Base-by-base conservation (phyloP, 805 yeast species). In the Suhomyces canberraensis region DNA sequence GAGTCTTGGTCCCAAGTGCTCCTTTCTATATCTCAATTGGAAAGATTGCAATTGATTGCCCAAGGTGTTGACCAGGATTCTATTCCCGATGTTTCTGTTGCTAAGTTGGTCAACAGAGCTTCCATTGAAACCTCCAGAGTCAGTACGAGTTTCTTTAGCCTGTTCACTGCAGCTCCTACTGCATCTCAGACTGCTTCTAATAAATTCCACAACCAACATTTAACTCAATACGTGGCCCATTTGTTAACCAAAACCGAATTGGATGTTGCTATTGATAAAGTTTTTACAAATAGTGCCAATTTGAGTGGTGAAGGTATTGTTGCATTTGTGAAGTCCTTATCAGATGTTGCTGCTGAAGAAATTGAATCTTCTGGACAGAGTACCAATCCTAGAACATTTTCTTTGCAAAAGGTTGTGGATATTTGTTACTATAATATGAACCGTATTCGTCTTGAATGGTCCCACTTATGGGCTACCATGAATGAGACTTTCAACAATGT, bases 351-450 rank as follows among this genome's bases (percentile, higher is more conserved):
- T 0, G 67, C 78, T 28, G 97, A 90, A 52, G 99, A 93, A 59
- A 88, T 93, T 43, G 89, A 85, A 44, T 83, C 95, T 0, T 84
- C 95, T 1, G 90, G 89, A 5, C 79, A 79, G 52, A 81, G 90
- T 29, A 69, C 75, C 5, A 79, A 86, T 43, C 98, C 98, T 25
- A 73, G 98, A 57, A 82, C 88, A 63, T 95, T 87, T 56, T 86
- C 98, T 0, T 66, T 93, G 45, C 98, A 89, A 55, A 93, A 93
- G 56, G 85, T 93, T 73, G 95, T 93, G 35, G 98, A 95, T 61
- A 95, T 93, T 29, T 91, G 97, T 62, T 91, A 93, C 61, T 93
- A 95, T 68, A 95, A 95, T 58, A 93, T 93, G 97, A 80, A 80
- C 34, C 84, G 98, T 68, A 90, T 93, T 50, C 79, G 96, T 59